Evolutionary conservation across 768 basidiomycete species (phyloP), one percentile per base, ranked within the genome.

Genomic region (Auriscalpium vulgare): DNA sequence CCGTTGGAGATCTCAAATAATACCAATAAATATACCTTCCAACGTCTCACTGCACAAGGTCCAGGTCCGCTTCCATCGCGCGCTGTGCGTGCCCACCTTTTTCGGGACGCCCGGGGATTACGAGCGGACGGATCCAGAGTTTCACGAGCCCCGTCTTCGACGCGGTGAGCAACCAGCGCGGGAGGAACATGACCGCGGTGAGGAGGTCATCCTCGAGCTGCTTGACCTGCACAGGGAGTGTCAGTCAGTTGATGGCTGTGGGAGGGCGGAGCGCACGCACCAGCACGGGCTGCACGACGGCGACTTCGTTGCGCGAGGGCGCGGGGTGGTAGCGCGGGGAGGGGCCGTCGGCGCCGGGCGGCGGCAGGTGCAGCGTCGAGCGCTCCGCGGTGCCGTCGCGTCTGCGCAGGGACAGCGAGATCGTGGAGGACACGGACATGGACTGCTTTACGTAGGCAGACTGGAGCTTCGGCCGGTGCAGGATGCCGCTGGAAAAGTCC

Each of bases 401-500:
- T n/a, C 85, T 79, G 44, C 85, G 80, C 53, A 83, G 78, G 8
- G 79, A 80, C 9, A 95, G 72, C 0, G 93, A 95, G 19, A 90
- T 68, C 0, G 82, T 84, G 11, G 91, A 91, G 10, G 88, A 83
- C 74, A 88, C 80, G 11, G 90, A 88, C 66, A 85, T 74, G 38
- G 89, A 83, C 53, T 87, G 85, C 55, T 88, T 82, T 29, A 29
- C 29, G 58, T 87, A 84, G 16, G 80, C 73, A 6, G 79, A 72
- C 73, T 81, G 60, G 6, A 83, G 73, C 68, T 94, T 90, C 23
- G 93, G 92, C 56, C 93, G 78, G 66, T 95, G 94, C n/a, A 97
- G 72, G 6, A 85, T 84, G 29, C 92, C 90, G 60, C 88, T 89
- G 4, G 88, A 93, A 66, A 95, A 97, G 68, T 95, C 94, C 94